A percentile compares a stretch with the other conserved stretches of the same genome.
Conservation (phyloP, 371 early-diverging fungal species). For the Nematocida sp. region DNA sequence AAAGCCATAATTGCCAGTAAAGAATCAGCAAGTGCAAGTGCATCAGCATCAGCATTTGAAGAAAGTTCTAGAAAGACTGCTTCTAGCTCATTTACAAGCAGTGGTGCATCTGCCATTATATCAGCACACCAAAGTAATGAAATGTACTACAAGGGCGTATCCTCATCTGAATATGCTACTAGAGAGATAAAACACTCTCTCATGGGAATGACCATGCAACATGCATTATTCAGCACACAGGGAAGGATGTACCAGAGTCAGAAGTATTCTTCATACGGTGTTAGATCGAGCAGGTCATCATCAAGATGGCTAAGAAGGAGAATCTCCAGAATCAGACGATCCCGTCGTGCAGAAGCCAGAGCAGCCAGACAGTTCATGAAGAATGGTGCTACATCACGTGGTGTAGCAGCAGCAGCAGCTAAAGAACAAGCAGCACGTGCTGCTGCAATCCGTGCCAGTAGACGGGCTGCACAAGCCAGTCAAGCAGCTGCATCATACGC, state of each 20-base stretch:
- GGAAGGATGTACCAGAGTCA: conserved; percentile 53
- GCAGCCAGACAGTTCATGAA: conserved; percentile 32
- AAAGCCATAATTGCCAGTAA: conserved; percentile 18
- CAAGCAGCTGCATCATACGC: not conserved
- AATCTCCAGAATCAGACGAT: not conserved
- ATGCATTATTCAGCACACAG: conserved; percentile 39
- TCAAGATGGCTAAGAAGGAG: conserved; percentile 29
- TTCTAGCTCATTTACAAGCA: not conserved
- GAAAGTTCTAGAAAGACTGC: conserved; percentile 17
- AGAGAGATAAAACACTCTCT: conserved; percentile 33
- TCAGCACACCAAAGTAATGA: conserved; percentile 39
- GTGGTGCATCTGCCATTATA: conserved; percentile 32
- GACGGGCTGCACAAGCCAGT: conserved; percentile 16
- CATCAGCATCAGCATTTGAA: conserved; percentile 22
- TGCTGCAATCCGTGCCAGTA: conserved; percentile 37
- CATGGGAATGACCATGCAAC: conserved; percentile 48
- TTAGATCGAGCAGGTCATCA: conserved; percentile 20
- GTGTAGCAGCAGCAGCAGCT: conserved; percentile 30
- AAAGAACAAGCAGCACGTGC: conserved; percentile 19
- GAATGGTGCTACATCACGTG: conserved; percentile 2
- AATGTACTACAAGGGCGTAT: conserved; percentile 43
- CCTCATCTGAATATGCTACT: conserved; percentile 50
- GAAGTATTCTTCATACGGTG: conserved; percentile 22
- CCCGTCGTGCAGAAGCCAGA: not conserved
- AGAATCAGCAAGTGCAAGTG: not conserved